Evolutionary conservation across 805 yeast species (phyloP).

Genomic region (Ogataea populi-albae): DNA sequence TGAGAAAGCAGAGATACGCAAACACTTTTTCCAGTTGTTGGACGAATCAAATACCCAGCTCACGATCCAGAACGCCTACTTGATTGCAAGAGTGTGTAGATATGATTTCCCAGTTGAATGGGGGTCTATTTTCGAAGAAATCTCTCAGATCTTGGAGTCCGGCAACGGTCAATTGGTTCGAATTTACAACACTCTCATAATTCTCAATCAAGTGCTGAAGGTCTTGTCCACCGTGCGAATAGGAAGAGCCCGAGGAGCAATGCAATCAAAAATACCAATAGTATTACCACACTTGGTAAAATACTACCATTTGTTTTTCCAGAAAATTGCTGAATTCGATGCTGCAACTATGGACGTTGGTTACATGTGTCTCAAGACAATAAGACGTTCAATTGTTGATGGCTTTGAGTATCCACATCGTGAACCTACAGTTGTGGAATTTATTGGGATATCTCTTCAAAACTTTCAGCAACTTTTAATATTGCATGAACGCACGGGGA

Average conservation of each 20-base stretch:
- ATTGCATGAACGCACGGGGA: slow-evolving; percentile 48
- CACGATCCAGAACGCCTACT: slow-evolving; percentile 79
- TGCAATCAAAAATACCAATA: slow-evolving; percentile 68
- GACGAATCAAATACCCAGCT: slow-evolving; percentile 73
- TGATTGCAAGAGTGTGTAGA: slow-evolving; percentile 73
- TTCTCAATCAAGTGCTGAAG: slow-evolving; percentile 77
- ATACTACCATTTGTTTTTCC: slow-evolving; percentile 57
- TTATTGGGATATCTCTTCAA: slow-evolving; percentile 51
- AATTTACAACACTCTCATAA: slow-evolving; percentile 59
- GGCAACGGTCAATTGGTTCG: slow-evolving; percentile 49
- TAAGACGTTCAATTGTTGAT: slow-evolving; percentile 70
- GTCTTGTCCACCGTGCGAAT: slow-evolving; percentile 70
- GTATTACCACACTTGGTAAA: slow-evolving; percentile 58
- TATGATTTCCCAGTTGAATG: slow-evolving; percentile 85
- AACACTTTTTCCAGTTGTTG: slow-evolving; percentile 52
- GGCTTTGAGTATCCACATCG: slow-evolving; percentile 73
- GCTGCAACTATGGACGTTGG: slow-evolving; percentile 67
- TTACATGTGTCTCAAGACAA: slow-evolving; percentile 70
- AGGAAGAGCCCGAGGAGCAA: slow-evolving; percentile 75
- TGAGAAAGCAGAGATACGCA: slow-evolving; percentile 65
- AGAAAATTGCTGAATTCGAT: slow-evolving; percentile 44
- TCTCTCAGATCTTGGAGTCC: slow-evolving; percentile 44
- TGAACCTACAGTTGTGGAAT: slow-evolving; percentile 54
- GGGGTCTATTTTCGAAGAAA: slow-evolving; percentile 74
- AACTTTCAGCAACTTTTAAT: slow-evolving; percentile 59